Base-by-base conservation (phyloP, 257 asterid genomes). In the Nicotiana tomentosiformis region DNA sequence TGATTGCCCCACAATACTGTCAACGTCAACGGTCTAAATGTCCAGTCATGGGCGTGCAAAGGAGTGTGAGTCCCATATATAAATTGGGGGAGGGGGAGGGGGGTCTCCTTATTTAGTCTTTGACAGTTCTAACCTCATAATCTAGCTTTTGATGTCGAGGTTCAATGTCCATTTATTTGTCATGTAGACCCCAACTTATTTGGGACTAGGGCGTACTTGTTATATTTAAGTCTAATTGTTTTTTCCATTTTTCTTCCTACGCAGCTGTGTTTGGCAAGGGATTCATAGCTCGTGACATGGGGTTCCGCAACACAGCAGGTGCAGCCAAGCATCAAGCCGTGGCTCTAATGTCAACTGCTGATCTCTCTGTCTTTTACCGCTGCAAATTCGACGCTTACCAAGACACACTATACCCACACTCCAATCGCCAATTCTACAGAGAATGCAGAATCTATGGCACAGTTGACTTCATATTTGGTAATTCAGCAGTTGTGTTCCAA, bases 401-500 rank as follows among this genome's bases (percentile, higher is more conserved):
- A 37, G 86, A 84, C 68, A 80, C 86, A 2, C 77, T 84, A 17
- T 84, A 84, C 81, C 0, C 84, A 10, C 84, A 80, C 66, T 80
- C 86, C 46, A 84, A 84, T 7, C 84, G 86, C 10, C 86, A 84
- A 69, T 84, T 84, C 81, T 84, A 84, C 33, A 49, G 84, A 39
- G 84, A 84, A 29, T 84, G 86, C 77, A 46, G 5, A 67, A 84
- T 84, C 64, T 80, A 57, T 20, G 86, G 86, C 6, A 84, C 86
- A 7, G 86, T 84, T 2, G 86, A 84, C 66, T 84, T 84, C 81
- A 84, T 84, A 8, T 84, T 84, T 49, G 86, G 86, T 23, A 84
- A 84, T 58, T 69, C 86, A 2, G 86, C 86, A 39, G 86, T 68
- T 51, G 77, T 84, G 49, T 43, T 84, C 77, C 86, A 84, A 37